Evolutionary conservation across 2,329 filamentous ascomycete species (phyloP).

Genomic region (Ascochyta pisi): DNA sequence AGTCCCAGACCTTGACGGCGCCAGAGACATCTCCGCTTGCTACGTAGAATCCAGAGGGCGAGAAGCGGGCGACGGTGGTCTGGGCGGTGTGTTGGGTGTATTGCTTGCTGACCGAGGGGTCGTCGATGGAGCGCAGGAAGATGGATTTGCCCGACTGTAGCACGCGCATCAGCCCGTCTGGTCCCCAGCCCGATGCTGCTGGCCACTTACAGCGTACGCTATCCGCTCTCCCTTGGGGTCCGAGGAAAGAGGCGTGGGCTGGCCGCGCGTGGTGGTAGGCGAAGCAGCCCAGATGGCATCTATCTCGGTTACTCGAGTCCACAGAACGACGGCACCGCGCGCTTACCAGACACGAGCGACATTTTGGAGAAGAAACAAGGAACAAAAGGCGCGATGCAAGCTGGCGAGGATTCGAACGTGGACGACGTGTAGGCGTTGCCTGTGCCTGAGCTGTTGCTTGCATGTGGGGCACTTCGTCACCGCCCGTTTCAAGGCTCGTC

Average conservation of each 20-base stretch:
- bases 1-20: conserved; percentile 89
- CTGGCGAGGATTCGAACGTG: not conserved
- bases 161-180: not conserved
- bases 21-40: conserved; percentile 89
- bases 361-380: conserved; percentile 6
- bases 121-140: conserved; percentile 92
- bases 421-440: conserved; percentile 6
- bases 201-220: conserved; percentile 79
- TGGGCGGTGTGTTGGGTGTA: conserved; percentile 89
- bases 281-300: conserved; percentile 82
- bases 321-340: not conserved
- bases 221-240: conserved; percentile 91
- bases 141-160: conserved; percentile 90
- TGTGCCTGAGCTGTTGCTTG: conserved; percentile 12
- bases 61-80: conserved; percentile 92
- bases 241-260: conserved; percentile 85
- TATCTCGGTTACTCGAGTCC: conserved; percentile 37
- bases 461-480: conserved; percentile 15
- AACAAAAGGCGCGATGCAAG: conserved; percentile 6
- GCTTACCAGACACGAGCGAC: conserved; percentile 30
- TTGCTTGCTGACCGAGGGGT: conserved; percentile 82
- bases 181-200: too few species aligned
- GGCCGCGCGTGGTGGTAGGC: conserved; percentile 82
- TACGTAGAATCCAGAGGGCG: conserved; percentile 92
- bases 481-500: conserved; percentile 12